phyloP scores from a whole-genome alignment of 768 basidiomycete genomes.

The Austroboletus eburneus region DNA sequence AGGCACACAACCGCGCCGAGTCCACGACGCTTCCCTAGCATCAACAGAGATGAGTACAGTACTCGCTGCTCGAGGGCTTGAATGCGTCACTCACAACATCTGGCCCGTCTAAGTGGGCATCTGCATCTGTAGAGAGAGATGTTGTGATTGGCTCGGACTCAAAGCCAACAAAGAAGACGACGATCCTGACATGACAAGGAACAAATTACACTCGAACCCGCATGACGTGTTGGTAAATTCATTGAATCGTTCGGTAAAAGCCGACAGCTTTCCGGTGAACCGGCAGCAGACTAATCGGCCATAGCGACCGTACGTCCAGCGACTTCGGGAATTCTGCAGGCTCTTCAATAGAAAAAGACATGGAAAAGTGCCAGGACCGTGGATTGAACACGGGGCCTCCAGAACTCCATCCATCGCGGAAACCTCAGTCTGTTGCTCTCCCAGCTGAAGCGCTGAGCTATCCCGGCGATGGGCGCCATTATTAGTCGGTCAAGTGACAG shows the following conservation, averaged over 20 bases:
- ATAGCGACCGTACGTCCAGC: too few relatives aligned
- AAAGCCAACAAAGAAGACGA: conserved; percentile 21
- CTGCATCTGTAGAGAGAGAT: neutral
- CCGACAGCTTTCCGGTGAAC: too few relatives aligned
- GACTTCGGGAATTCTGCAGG: neutral
- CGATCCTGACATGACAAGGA: conserved; percentile 22
- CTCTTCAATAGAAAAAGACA: too few relatives aligned
- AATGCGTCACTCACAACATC: neutral
- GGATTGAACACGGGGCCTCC: too few relatives aligned
- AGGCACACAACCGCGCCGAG: neutral
- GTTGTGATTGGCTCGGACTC: conserved; percentile 8
- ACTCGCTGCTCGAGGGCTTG: neutral
- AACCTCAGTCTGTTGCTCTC: too few relatives aligned
- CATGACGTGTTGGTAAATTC: conserved; percentile 7
- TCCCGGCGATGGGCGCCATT: neutral
- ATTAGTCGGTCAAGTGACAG: neutral
- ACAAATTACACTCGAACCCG: conserved; percentile 6
- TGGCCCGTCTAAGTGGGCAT: neutral
- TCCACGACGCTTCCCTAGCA: neutral
- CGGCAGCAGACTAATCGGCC: too few relatives aligned
- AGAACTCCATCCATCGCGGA: too few relatives aligned
- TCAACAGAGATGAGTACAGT: neutral
- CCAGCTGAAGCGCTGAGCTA: neutral
- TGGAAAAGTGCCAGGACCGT: too few relatives aligned
- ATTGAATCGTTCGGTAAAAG: conserved; percentile 13